Percentiles rank a stretch among this genome's conserved stretches.
Conservation (phyloP, 1,139 yeast genomes). For the Diutina sp. region DNA sequence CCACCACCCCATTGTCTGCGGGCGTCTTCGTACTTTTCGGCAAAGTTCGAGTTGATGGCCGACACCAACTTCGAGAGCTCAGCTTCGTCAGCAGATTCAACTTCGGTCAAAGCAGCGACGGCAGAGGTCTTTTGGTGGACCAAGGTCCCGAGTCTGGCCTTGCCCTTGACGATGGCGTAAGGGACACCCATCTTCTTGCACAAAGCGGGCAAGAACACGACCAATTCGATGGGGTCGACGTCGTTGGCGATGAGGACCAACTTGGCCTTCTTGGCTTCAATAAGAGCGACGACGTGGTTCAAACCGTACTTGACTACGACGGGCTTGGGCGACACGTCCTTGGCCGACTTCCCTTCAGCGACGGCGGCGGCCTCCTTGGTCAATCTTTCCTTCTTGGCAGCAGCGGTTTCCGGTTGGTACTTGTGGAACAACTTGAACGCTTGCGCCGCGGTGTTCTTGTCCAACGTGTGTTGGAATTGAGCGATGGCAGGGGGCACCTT, state of each 20-base stretch:
- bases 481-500: constrained; percentile 98
- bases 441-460: constrained; percentile 97
- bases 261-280: constrained; percentile 90
- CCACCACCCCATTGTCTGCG: constrained; percentile 99
- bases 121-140: constrained; percentile 96
- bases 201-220: constrained; percentile 91
- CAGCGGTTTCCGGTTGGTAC: constrained; percentile 95
- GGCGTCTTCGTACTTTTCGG: constrained; percentile 84
- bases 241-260: constrained; percentile 95
- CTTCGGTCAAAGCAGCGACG: constrained; percentile 95
- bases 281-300: constrained; percentile 92
- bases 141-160: constrained; percentile 95
- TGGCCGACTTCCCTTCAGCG: constrained; percentile 94
- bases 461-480: constrained; percentile 90
- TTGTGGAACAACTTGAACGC: constrained; percentile 94
- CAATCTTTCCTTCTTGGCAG: constrained; percentile 97
- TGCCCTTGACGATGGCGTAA: constrained; percentile 96
- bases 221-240: constrained; percentile 97
- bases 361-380: constrained; percentile 98
- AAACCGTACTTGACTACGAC: constrained; percentile 93
- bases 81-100: constrained; percentile 85
- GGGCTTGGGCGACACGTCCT: constrained; percentile 94
- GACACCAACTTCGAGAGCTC: constrained; percentile 86
- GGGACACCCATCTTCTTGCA: constrained; percentile 99
- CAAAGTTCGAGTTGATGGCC: constrained; percentile 85